Base-by-base conservation (phyloP, 208 protist species). In the Leishmania tropica region DNA sequence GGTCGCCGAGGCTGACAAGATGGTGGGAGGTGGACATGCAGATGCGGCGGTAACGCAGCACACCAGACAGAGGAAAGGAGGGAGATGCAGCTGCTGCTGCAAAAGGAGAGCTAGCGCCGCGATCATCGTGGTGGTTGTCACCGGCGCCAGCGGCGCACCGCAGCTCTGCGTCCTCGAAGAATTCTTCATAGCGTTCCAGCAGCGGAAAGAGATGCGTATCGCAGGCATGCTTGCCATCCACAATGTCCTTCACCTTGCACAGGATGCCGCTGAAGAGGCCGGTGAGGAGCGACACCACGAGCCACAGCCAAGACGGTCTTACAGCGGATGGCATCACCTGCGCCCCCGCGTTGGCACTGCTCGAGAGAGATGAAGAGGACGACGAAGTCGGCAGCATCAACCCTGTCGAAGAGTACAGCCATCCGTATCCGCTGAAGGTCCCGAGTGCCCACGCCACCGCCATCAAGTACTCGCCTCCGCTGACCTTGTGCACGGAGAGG, bases 181-280 rank as follows among this genome's bases (percentile, higher is more conserved):
- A 42, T 60, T 82, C n/a, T 24, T 78, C 72, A 40, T 71, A 54
- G 53, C 79, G 80, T 62, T 89, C 83, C 40, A 88, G 82, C 48
- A 89, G 60, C 31, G 53, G 74, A 48, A 90, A 84, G 37, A 88
- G 81, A 65, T 83, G 85, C 4, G 76, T 86, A 53, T 85, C 79
- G 58, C 83, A 84, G 74, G 79, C 83, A 58, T 87, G 77, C 80
- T 92, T 90, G 71, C 84, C 88, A 64, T 97, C 94, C n/a, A 92
- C 83, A 62, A 93, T 85, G 79, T 97, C 94, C 86, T 94, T 95
- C 75, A 92, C 86, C 81, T 96, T 97, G 83, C 92, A 96, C 67
- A 97, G 79, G 65, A 96, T 83, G 31, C 92, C 94, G 56, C 92
- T 92, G 85, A 96, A 90, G 68, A 88, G 79, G 28, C 94, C 94